Evolutionary conservation across 2,329 filamentous ascomycete species (phyloP).

Genomic region (Madurella mycetomatis): DNA sequence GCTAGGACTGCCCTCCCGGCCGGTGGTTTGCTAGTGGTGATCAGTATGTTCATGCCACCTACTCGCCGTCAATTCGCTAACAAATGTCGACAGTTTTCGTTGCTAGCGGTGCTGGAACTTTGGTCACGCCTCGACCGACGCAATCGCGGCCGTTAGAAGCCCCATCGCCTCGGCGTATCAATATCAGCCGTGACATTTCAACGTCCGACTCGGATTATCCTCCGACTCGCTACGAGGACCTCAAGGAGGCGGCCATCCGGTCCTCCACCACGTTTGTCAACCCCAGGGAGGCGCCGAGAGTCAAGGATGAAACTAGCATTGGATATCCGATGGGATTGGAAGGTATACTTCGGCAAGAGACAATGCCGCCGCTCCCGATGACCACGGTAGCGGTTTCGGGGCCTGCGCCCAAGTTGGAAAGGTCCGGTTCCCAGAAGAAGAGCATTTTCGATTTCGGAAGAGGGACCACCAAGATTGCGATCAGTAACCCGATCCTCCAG

Average conservation of each 20-base stretch:
- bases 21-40: conserved; percentile 44
- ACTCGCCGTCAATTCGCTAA: not conserved
- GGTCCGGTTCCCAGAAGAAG: conserved; percentile 27
- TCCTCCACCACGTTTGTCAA: conserved; percentile 36
- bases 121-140: conserved; percentile 30
- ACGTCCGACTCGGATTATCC: conserved; percentile 43
- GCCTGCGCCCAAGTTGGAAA: conserved; percentile 20
- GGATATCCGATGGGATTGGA: conserved; percentile 29
- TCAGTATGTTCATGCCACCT: conserved; percentile 38
- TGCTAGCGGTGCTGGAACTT: conserved; percentile 35
- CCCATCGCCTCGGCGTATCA: conserved; percentile 35
- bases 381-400: conserved; percentile 25
- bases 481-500: conserved; percentile 48
- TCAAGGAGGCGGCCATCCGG: conserved; percentile 40
- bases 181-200: conserved; percentile 37
- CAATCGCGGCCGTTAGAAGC: conserved; percentile 36
- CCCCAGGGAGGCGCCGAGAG: conserved; percentile 29
- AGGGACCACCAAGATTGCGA: conserved; percentile 37
- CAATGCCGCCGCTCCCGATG: conserved; percentile 40
- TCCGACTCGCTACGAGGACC: conserved; percentile 45
- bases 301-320: conserved; percentile 25
- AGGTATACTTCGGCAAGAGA: conserved; percentile 36
- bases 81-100: conserved; percentile 35
- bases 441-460: conserved; percentile 26
- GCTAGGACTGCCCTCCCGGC: conserved; percentile 49